A percentile compares a stretch with the other conserved stretches of the same genome.
phyloP scores from a whole-genome alignment of 306 rosid genomes.

The Cicer pinnatifidum region DNA sequence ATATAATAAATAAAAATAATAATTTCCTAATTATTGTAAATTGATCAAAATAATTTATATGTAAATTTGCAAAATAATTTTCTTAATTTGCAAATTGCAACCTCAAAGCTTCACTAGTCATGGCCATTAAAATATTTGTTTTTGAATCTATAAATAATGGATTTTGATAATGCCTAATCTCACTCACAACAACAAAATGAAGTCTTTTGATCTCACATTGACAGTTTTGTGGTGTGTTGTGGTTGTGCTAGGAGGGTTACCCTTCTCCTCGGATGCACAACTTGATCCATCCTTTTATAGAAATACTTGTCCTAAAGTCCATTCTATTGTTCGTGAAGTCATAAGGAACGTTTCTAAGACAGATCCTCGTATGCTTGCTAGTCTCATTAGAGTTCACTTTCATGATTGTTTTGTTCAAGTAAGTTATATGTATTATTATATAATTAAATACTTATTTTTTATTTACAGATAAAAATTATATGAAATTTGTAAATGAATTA shows the following conservation, averaged over 20 bases:
- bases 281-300: conserved; percentile 47
- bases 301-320: conserved; percentile 43
- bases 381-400: conserved; percentile 60
- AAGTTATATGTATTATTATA: neutral
- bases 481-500: no score
- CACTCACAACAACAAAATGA: conserved; percentile 30
- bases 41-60: no score
- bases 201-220: neutral
- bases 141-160: neutral
- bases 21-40: no score
- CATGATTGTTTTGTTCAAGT: conserved; percentile 69
- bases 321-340: conserved; percentile 30
- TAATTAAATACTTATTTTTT: no score
- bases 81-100: no score
- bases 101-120: neutral
- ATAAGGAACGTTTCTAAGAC: conserved; percentile 17
- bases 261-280: conserved; percentile 43
- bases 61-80: no score
- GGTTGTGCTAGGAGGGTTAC: conserved; percentile 42
- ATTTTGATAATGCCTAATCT: neutral
- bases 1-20: no score
- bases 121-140: neutral
- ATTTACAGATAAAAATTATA: no score
- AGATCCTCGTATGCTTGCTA: conserved; percentile 52
- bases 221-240: conserved; percentile 32